Percentiles rank a stretch among this genome's conserved stretches.
phyloP scores from a whole-genome alignment of 2,329 filamentous ascomycete species.

The Trichoderma sp. region DNA sequence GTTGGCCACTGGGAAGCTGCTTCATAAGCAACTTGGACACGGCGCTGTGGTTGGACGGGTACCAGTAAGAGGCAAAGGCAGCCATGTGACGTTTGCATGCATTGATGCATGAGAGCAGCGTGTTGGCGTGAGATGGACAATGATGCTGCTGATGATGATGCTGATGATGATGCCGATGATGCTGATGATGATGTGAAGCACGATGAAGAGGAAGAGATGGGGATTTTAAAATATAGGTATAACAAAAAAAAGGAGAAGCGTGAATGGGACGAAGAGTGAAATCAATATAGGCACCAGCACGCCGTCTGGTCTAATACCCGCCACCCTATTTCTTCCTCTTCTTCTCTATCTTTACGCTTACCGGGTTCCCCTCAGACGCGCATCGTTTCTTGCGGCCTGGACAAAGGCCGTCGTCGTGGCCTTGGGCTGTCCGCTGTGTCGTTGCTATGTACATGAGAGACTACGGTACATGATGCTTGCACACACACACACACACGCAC shows the following conservation, averaged over 20 bases:
- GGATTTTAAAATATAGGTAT: background rate
- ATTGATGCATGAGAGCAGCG: background rate
- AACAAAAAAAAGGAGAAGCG: background rate
- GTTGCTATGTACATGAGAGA: no score
- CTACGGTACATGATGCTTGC: background rate
- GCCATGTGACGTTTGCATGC: conserved; percentile 9
- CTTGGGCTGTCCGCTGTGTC: background rate
- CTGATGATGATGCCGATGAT: background rate
- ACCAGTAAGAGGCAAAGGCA: background rate
- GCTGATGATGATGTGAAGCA: background rate
- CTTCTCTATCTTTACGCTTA: background rate
- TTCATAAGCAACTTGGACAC: background rate
- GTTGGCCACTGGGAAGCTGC: background rate
- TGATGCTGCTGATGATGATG: background rate
- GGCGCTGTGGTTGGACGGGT: background rate
- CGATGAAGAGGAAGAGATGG: background rate
- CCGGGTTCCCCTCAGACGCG: background rate
- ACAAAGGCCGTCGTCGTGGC: background rate
- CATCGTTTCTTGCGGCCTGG: background rate
- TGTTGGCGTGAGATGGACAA: background rate
- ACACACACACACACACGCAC: background rate
- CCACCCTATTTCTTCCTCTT: background rate
- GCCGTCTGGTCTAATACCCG: background rate
- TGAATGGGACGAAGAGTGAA: background rate
- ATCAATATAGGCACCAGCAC: background rate